Evolutionary conservation across 1,284 basidiomycete genomes (phyloP).

Genomic region (Malassezia yamatoensis): DNA sequence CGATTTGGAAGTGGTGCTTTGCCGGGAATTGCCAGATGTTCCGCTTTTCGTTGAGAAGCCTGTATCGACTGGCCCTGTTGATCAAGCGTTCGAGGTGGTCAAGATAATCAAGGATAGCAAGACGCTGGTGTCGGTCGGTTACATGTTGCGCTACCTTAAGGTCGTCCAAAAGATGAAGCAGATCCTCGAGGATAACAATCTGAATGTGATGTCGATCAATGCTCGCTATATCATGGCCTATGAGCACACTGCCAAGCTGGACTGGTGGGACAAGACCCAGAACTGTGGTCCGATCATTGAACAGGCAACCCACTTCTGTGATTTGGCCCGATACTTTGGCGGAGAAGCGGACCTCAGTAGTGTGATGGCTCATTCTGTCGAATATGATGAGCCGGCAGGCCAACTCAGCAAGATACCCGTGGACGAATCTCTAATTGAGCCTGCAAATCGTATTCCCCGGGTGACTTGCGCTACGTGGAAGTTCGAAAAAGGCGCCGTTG

Average conservation of each 20-base stretch:
- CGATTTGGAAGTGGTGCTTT: constrained; percentile 79
- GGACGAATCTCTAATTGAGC: constrained; percentile 65
- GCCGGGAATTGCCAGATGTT: constrained; percentile 62
- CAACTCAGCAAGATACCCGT: constrained; percentile 68
- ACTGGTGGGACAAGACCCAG: constrained; percentile 93
- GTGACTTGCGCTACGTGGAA: constrained; percentile 47
- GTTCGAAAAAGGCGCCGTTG: constrained; percentile 44
- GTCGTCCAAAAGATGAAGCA: constrained; percentile 92
- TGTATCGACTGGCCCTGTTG: constrained; percentile 68
- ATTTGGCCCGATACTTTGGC: constrained; percentile 86
- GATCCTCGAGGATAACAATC: constrained; percentile 84
- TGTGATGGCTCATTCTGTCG: constrained; percentile 54
- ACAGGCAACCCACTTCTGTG: constrained; percentile 74
- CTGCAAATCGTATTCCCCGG: constrained; percentile 41
- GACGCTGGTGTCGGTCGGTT: constrained; percentile 83
- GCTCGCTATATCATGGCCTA: constrained; percentile 93
- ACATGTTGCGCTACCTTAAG: constrained; percentile 49
- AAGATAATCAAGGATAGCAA: constrained; percentile 33
- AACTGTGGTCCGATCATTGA: constrained; percentile 86
- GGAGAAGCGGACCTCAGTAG: constrained; percentile 82
- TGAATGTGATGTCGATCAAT: constrained; percentile 93
- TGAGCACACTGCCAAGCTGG: constrained; percentile 61
- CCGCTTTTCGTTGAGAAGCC: constrained; percentile 95
- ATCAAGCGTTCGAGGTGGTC: constrained; percentile 49
- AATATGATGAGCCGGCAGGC: constrained; percentile 56